Percentiles rank a stretch among this genome's conserved stretches.
Conservation (phyloP, 108 stramenopile species). For the Mediolabrus comicus region DNA sequence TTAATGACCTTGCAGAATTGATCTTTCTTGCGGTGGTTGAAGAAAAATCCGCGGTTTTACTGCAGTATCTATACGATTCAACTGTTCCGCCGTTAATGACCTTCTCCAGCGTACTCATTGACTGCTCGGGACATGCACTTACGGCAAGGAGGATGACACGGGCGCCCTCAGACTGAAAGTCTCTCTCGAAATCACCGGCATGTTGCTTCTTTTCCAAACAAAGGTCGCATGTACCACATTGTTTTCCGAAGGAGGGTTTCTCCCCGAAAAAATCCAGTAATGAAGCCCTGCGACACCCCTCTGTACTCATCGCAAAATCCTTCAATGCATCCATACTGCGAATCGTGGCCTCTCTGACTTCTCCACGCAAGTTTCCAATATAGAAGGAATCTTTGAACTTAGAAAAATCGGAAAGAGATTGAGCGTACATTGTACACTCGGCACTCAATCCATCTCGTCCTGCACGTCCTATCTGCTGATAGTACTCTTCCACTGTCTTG, state of each 20-base stretch:
- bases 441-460: conserved; percentile 90
- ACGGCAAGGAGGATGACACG: conserved; percentile 56
- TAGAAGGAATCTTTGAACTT: conserved; percentile 78
- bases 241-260: conserved; percentile 61
- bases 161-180: conserved; percentile 62
- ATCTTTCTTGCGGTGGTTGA: conserved; percentile 5
- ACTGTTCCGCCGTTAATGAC: conserved; percentile 56
- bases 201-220: conserved; percentile 43
- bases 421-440: conserved; percentile 65
- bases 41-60: background rate
- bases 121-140: conserved; percentile 26
- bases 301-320: conserved; percentile 50
- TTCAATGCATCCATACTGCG: conserved; percentile 58
- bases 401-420: conserved; percentile 59
- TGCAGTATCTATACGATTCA: conserved; percentile 56
- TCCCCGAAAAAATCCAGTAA: conserved; percentile 79
- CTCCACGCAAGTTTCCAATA: conserved; percentile 45
- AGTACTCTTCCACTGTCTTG: conserved; percentile 93
- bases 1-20: conserved; percentile 8
- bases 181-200: conserved; percentile 58
- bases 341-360: conserved; percentile 42
- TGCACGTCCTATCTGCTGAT: conserved; percentile 96
- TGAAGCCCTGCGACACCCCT: conserved; percentile 62
- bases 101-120: conserved; percentile 49
- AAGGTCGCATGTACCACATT: conserved; percentile 81